Conservation (phyloP, 2,329 filamentous ascomycete species). For the Claviceps monticola region DNA sequence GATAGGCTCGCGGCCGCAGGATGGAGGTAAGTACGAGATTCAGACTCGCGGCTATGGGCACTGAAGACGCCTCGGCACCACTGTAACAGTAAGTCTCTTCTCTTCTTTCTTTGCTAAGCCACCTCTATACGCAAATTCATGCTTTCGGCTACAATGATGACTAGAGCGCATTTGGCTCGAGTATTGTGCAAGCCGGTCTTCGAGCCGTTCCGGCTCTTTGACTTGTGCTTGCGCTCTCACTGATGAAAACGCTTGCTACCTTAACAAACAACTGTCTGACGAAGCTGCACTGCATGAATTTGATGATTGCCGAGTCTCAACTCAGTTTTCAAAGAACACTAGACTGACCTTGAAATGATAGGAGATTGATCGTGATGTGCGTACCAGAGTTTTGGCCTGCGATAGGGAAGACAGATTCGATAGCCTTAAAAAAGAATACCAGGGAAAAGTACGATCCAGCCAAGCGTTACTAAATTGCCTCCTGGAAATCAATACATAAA, state of each 20-base stretch:
- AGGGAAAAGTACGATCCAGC: slow-evolving; percentile 57
- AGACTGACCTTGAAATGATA: slow-evolving; percentile 3
- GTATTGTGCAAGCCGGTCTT: slow-evolving; percentile 57
- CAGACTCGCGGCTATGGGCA: background rate
- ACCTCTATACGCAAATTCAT: background rate
- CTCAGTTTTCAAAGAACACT: background rate
- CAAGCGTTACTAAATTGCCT: slow-evolving; percentile 1
- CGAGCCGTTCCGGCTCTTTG: slow-evolving; percentile 64
- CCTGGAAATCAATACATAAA: slow-evolving; percentile 5
- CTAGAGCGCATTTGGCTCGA: slow-evolving; percentile 99
- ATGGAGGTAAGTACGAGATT: slow-evolving; percentile 59
- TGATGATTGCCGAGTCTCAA: background rate
- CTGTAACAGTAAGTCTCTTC: background rate
- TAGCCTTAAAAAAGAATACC: slow-evolving; percentile 65
- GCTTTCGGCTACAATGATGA: slow-evolving; percentile 60
- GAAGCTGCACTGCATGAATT: slow-evolving; percentile 8
- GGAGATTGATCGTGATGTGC: slow-evolving; percentile 11
- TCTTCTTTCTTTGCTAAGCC: no score
- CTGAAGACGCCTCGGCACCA: background rate
- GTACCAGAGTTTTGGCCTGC: slow-evolving; percentile 76
- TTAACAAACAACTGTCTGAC: slow-evolving; percentile 77
- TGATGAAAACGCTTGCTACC: slow-evolving; percentile 99
- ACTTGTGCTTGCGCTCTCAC: slow-evolving; percentile 53
- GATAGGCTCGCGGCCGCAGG: slow-evolving; percentile 76
- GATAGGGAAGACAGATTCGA: slow-evolving; percentile 85